A percentile compares a stretch with the other conserved stretches of the same genome.
Conservation (phyloP, 495 filamentous ascomycete genomes). For the Penicillium cinerascens region DNA sequence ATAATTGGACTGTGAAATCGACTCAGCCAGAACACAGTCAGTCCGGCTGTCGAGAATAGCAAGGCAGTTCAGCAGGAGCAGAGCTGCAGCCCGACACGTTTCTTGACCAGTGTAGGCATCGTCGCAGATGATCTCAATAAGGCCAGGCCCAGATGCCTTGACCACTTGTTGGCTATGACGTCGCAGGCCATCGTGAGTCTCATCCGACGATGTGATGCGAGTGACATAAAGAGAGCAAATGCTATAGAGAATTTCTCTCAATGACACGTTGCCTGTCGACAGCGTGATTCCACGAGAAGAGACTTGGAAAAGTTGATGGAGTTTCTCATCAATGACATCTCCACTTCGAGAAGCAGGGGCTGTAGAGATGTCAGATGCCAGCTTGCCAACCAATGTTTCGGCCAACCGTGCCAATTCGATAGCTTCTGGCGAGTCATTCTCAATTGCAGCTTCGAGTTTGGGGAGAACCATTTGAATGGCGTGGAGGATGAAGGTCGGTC, state of each 20-base stretch:
- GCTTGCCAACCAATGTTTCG: slow-evolving; percentile 68
- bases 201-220: slow-evolving; percentile 55
- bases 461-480: slow-evolving; percentile 81
- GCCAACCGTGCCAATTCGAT: slow-evolving; percentile 73
- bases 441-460: slow-evolving; percentile 70
- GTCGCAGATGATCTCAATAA: slow-evolving; percentile 85
- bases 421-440: slow-evolving; percentile 60
- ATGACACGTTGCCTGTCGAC: slow-evolving; percentile 60
- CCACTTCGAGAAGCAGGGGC: slow-evolving; percentile 47
- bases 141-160: slow-evolving; percentile 68
- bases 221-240: slow-evolving; percentile 82
- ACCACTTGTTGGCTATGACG: slow-evolving; percentile 70
- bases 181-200: slow-evolving; percentile 37
- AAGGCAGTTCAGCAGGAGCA: slow-evolving; percentile 72
- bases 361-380: slow-evolving; percentile 54
- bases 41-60: slow-evolving; percentile 62
- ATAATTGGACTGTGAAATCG: slow-evolving; percentile 82
- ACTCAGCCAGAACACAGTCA: slow-evolving; percentile 69
- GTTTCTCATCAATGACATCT: slow-evolving; percentile 80
- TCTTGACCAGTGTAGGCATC: slow-evolving; percentile 86
- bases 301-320: slow-evolving; percentile 86
- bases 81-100: slow-evolving; percentile 73
- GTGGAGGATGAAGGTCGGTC: slow-evolving; percentile 74
- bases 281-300: slow-evolving; percentile 71
- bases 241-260: slow-evolving; percentile 82